Conservation (phyloP, 2,329 filamentous ascomycete species). For the Sporothrix pseudoabietina region DNA sequence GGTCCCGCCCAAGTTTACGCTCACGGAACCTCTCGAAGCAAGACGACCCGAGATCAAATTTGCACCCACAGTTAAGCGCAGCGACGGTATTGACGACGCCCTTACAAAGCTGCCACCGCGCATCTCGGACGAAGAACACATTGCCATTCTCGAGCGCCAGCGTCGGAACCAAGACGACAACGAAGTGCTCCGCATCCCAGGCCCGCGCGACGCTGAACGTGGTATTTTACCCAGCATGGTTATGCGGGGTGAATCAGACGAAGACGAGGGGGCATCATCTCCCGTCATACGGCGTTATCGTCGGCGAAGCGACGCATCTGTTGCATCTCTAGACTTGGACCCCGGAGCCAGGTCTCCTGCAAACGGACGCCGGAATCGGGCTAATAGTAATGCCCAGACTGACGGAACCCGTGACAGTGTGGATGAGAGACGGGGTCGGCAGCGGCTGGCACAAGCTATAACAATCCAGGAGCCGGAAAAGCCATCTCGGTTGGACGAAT, state of each 20-base stretch:
- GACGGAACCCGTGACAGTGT: slow-evolving; percentile 13
- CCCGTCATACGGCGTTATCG: slow-evolving; percentile 7
- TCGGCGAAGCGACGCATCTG: slow-evolving; percentile 38
- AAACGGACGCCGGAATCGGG: neutral
- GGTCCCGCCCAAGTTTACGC: slow-evolving; percentile 21
- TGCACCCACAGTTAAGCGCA: slow-evolving; percentile 64
- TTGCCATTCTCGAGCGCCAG: slow-evolving; percentile 84
- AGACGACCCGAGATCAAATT: slow-evolving; percentile 63
- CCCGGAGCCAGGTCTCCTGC: slow-evolving; percentile 25
- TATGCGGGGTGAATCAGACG: slow-evolving; percentile 42
- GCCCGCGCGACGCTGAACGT: slow-evolving; percentile 84
- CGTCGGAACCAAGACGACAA: slow-evolving; percentile 67
- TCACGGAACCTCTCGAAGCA: slow-evolving; percentile 35
- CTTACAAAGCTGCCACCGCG: slow-evolving; percentile 54
- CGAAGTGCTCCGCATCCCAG: slow-evolving; percentile 76
- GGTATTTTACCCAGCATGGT: slow-evolving; percentile 69
- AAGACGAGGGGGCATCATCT: slow-evolving; percentile 41
- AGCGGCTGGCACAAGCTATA: slow-evolving; percentile 54
- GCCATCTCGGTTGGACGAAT: slow-evolving; percentile 46
- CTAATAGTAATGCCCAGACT: neutral
- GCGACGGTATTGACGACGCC: slow-evolving; percentile 57
- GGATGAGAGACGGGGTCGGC: neutral
- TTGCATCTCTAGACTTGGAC: slow-evolving; percentile 37
- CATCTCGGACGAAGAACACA: slow-evolving; percentile 72
- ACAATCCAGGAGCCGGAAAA: slow-evolving; percentile 67